Evolutionary conservation across 2,329 filamentous ascomycete species (phyloP).

Genomic region (Kalmusia sp.): DNA sequence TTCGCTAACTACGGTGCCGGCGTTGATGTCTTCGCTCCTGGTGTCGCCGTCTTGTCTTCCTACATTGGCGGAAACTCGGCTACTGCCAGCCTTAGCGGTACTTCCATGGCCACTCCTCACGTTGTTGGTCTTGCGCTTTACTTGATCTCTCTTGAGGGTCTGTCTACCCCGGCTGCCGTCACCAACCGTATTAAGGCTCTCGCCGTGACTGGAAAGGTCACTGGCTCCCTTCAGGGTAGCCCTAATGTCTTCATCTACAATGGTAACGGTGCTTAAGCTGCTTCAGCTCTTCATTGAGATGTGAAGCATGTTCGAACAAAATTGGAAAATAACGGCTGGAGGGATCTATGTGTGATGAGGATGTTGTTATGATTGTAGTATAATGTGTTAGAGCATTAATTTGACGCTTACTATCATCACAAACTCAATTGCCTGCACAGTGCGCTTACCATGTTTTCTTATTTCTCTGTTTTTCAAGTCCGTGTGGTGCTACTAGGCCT

Average conservation of each 20-base stretch:
- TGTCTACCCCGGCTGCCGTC: constrained; percentile 19
- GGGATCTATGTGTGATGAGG: neutral
- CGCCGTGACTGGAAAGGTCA: constrained; percentile 10
- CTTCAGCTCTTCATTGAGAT: neutral
- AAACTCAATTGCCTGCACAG: too few relatives aligned
- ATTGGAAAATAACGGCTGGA: neutral
- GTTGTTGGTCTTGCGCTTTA: constrained; percentile 71
- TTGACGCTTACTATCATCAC: too few relatives aligned
- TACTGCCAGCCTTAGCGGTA: constrained; percentile 58
- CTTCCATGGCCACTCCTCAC: constrained; percentile 71
- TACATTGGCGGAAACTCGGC: constrained; percentile 49
- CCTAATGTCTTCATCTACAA: constrained; percentile 27
- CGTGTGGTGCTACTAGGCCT: too few relatives aligned
- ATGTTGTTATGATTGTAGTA: neutral
- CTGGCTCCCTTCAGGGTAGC: constrained; percentile 18
- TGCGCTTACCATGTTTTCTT: too few relatives aligned
- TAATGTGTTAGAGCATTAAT: too few relatives aligned
- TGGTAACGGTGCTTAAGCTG: constrained; percentile 25
- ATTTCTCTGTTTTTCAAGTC: too few relatives aligned
- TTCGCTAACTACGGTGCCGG: constrained; percentile 50
- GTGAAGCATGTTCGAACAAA: neutral
- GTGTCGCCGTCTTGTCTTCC: constrained; percentile 55
- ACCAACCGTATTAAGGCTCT: constrained; percentile 24
- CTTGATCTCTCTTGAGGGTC: constrained; percentile 60
- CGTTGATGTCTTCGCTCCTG: constrained; percentile 50